Evolutionary conservation across 129 eudicot genomes (phyloP).

Genomic region (Artemisia argyi): DNA sequence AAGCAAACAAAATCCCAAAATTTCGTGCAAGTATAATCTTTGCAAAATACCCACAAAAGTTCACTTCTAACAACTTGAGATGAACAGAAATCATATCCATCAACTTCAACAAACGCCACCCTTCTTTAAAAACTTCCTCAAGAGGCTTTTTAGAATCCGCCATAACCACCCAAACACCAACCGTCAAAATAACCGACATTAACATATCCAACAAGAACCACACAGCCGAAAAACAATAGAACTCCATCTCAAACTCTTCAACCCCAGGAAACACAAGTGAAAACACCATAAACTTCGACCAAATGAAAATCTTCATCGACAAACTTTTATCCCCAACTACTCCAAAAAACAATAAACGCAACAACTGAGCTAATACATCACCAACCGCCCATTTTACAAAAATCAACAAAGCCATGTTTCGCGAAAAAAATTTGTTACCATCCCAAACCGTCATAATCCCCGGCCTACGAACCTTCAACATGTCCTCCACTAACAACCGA

Average conservation of each 20-base stretch:
- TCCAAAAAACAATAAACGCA: conserved; percentile 60
- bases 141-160: conserved; percentile 58
- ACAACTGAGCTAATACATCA: conserved; percentile 57
- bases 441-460: conserved; percentile 38
- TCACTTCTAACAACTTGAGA: conserved; percentile 52
- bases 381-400: conserved; percentile 64
- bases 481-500: conserved; percentile 50
- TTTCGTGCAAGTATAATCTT: conserved; percentile 43
- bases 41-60: conserved; percentile 48
- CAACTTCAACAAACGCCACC: conserved; percentile 48
- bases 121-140: conserved; percentile 64
- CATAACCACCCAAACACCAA: conserved; percentile 64
- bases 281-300: conserved; percentile 73
- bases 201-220: conserved; percentile 62
- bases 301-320: conserved; percentile 57
- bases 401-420: conserved; percentile 48
- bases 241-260: conserved; percentile 50
- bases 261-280: conserved; percentile 49
- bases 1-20: conserved; percentile 48
- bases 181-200: conserved; percentile 52
- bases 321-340: conserved; percentile 65
- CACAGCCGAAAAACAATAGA: conserved; percentile 42
- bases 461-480: conserved; percentile 39
- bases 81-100: conserved; percentile 46
- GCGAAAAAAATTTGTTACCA: conserved; percentile 53